Evolutionary conservation across 2,329 filamentous ascomycete species (phyloP).

Genomic region (Calonectria montana): DNA sequence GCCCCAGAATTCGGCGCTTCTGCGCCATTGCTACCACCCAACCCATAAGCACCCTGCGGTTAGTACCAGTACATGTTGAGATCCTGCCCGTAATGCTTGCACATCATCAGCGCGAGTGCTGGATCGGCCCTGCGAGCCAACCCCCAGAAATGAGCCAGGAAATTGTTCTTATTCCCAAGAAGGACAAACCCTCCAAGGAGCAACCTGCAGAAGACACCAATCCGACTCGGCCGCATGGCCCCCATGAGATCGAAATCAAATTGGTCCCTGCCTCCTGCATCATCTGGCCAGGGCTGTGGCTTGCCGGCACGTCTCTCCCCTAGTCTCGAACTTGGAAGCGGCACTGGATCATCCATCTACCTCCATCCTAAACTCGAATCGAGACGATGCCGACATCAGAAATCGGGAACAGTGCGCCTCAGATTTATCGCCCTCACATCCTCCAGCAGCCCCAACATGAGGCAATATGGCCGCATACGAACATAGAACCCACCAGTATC

Average conservation of each 20-base stretch:
- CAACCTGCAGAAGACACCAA: conserved; percentile 16
- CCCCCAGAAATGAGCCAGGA: conserved; percentile 12
- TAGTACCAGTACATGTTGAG: conserved; percentile 14
- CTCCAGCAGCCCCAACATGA: conserved; percentile 39
- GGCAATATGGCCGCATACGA: conserved; percentile 29
- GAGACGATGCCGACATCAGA: conserved; percentile 30
- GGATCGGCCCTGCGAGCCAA: conserved; percentile 9
- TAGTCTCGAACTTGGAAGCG: conserved; percentile 17
- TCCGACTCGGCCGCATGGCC: conserved; percentile 18
- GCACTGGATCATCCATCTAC: conserved; percentile 26
- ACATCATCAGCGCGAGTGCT: conserved; percentile 18
- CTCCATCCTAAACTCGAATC: conserved; percentile 16
- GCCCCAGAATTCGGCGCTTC: neutral
- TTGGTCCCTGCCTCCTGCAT: conserved; percentile 32
- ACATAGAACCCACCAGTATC: conserved; percentile 26
- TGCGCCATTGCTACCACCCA: conserved; percentile 6
- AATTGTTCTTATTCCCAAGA: conserved; percentile 20
- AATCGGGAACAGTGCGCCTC: conserved; percentile 25
- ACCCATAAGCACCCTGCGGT: neutral
- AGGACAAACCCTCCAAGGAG: conserved; percentile 12
- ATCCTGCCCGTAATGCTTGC: neutral
- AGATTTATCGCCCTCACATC: conserved; percentile 30
- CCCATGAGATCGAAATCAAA: conserved; percentile 26
- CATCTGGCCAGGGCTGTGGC: conserved; percentile 23
- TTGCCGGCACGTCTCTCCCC: conserved; percentile 17